Percentiles rank a stretch among this genome's conserved stretches.
These are phyloP conservation scores for Quercus engelmannii DNA, from an alignment of 306 rosid species.

Conservation along the genomic window DNA sequence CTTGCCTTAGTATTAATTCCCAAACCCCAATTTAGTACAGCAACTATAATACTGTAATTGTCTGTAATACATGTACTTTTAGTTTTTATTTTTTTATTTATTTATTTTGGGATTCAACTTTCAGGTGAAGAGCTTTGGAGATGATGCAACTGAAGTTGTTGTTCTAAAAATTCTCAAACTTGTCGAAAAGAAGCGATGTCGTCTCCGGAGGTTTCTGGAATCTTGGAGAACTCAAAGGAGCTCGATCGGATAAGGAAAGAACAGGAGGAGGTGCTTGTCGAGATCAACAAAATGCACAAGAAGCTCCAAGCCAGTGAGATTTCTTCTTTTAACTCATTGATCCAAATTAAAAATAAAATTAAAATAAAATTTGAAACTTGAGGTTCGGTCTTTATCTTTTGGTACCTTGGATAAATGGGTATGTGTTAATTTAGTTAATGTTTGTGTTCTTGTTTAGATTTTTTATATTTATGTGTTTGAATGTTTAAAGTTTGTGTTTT, in stretches of 20 bases:
- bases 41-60: too few species aligned
- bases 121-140: neutral
- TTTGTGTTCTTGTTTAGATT: conserved; percentile 8
- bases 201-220: conserved; percentile 63
- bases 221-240: conserved; percentile 74
- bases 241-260: conserved; percentile 90
- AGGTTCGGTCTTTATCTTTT: neutral
- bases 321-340: neutral
- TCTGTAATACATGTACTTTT: too few species aligned
- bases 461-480: neutral
- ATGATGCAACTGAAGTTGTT: conserved; percentile 9
- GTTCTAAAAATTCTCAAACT: conserved; percentile 4
- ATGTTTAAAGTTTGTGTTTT: neutral
- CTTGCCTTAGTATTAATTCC: too few species aligned
- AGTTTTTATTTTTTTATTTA: too few species aligned
- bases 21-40: too few species aligned
- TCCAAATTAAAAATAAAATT: neutral
- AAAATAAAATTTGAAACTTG: neutral
- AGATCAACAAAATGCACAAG: conserved; percentile 92
- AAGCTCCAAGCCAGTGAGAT: conserved; percentile 70
- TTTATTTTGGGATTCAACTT: neutral
- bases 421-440: neutral
- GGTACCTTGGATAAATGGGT: neutral
- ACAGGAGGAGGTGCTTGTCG: conserved; percentile 64
- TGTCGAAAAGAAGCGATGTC: conserved; percentile 51